Conservation (phyloP, 1,284 basidiomycete genomes). For the Cryptococcus hybrid region DNA sequence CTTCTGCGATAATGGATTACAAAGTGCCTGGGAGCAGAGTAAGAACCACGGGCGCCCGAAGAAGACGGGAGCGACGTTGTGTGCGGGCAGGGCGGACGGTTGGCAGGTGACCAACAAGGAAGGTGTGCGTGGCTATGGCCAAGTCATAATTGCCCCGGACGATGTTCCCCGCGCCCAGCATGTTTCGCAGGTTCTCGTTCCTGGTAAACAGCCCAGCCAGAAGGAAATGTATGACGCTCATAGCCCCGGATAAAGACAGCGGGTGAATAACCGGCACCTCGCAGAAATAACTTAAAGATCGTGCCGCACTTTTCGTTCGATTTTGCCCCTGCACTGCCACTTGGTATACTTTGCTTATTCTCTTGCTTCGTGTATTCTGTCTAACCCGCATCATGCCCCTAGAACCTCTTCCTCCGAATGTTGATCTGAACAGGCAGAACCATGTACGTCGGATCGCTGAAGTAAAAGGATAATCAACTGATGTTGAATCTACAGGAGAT, state of each 20-base stretch:
- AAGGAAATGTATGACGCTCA: no score
- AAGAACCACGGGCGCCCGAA: no score
- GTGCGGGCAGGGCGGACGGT: no score
- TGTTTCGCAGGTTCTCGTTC: not conserved
- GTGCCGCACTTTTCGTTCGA: not conserved
- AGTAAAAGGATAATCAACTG: not conserved
- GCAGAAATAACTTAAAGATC: not conserved
- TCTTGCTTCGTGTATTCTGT: not conserved
- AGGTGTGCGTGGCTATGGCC: no score
- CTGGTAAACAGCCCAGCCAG: not conserved
- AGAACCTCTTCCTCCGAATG: not conserved
- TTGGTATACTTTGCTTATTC: no score
- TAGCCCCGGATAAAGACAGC: no score
- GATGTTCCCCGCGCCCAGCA: not conserved
- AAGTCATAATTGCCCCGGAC: no score
- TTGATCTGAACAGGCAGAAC: not conserved
- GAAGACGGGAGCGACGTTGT: no score
- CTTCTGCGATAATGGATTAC: no score
- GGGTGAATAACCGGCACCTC: not conserved
- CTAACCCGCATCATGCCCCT: not conserved
- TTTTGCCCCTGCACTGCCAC: not conserved
- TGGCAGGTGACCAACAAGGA: no score
- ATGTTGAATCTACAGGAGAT: conserved; percentile 23
- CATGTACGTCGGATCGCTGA: not conserved
- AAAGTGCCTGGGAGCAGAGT: no score